Evolutionary conservation across 169 alveolate species (phyloP).

Genomic region (Perkinsus olseni): DNA sequence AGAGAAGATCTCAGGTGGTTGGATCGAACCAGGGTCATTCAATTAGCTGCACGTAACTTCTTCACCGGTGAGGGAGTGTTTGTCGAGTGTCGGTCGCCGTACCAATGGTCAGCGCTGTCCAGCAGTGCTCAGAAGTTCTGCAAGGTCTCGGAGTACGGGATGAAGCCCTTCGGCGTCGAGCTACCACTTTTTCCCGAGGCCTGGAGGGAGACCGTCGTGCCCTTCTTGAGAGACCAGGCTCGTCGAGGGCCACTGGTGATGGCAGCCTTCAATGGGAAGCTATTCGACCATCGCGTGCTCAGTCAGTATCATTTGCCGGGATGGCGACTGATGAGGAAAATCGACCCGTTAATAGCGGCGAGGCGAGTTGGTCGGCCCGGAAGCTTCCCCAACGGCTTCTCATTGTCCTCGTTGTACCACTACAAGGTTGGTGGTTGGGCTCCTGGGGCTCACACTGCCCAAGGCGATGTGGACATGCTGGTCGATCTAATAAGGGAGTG

Average conservation of each 20-base stretch:
- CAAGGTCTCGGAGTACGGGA: background rate
- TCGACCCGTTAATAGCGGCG: background rate
- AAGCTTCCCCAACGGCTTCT: background rate
- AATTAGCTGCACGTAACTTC: background rate
- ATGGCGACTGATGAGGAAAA: background rate
- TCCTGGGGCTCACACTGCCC: background rate
- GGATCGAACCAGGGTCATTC: background rate
- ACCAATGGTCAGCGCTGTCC: background rate
- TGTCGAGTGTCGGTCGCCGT: background rate
- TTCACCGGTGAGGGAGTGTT: background rate
- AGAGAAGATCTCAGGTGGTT: background rate
- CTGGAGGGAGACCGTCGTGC: background rate
- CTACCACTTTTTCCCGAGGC: background rate
- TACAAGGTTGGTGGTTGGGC: background rate
- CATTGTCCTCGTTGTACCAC: background rate
- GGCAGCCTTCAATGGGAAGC: background rate
- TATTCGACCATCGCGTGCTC: background rate
- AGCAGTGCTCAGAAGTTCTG: background rate
- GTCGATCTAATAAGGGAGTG: background rate
- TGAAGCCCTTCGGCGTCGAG: background rate
- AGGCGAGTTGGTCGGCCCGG: background rate
- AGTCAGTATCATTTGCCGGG: background rate
- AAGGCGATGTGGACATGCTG: background rate
- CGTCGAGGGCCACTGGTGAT: background rate
- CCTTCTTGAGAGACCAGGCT: background rate